Base-by-base conservation (phyloP, 805 yeast genomes). In the Suhomyces faveliae region DNA sequence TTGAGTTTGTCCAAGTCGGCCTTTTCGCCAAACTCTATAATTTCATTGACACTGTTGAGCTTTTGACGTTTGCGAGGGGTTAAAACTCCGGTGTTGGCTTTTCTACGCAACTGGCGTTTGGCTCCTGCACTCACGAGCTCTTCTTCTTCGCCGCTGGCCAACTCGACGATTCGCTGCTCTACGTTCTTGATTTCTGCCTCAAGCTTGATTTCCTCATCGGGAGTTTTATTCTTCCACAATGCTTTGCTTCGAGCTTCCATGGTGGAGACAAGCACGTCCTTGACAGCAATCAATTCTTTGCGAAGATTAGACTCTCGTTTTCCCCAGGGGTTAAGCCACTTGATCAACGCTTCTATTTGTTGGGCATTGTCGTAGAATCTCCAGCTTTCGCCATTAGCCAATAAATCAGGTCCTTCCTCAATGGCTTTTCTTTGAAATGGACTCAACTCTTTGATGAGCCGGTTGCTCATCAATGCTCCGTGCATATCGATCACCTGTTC, bases 291-390 rank as follows among this genome's bases (percentile, higher is more conserved):
- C 38, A 88, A 61, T 56, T 87, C 95, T 55, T 84, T 85, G 35
- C 80, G 68, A 41, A 91, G 72, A 30, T 69, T 73, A 13, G 81
- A 74, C 59, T 90, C 97, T 40, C 96, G 70, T 44, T 69, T 71
- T 2, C 97, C 97, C 77, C 84, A 81, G 3, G 80, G 82, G 55
- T 85, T 83, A 43, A 90, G 69, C 89, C 92, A 85, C n/a, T 66
- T 61, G 7, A 84, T 49, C 21, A 91, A 60, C 11, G 61, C 61
- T 1, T 78, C 79, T 25, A 89, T 63, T 35, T 85, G 84, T n/a
- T 75, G 78, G 0, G 77, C 71, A 1, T 61, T 68, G 54, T 89
- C 96, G 53, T 82, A 79, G 55, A 64, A 87, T 46, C 85, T 78
- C 97, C 97, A 90, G 30, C 80, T 79, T 4, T 65, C 51, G 1